Conservation (phyloP, 1,284 basidiomycete species). For the Moesziomyces antarcticus region DNA sequence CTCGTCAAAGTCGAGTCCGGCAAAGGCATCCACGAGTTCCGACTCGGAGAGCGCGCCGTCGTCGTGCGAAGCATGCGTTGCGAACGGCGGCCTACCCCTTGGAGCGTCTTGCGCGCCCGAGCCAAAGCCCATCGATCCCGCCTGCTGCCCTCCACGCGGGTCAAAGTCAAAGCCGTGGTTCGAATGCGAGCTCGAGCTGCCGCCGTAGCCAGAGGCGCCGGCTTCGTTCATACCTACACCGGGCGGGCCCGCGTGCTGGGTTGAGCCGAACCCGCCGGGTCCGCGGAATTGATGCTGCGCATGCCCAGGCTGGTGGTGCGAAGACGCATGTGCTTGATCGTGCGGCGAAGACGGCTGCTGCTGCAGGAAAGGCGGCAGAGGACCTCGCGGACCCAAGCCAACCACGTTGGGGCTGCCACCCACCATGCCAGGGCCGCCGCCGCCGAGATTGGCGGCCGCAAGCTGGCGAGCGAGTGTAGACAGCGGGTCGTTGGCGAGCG, state of each 20-base stretch:
- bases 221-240: slow-evolving; percentile 14
- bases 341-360: slow-evolving; percentile 28
- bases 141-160: slow-evolving; percentile 1
- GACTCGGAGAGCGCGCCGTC: slow-evolving; percentile 24
- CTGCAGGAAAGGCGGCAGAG: slow-evolving; percentile 32
- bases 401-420: slow-evolving; percentile 7
- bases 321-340: slow-evolving; percentile 6
- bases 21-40: slow-evolving; percentile 36
- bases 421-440: slow-evolving; percentile 3
- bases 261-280: slow-evolving; percentile 4
- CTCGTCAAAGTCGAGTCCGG: slow-evolving; percentile 40
- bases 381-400: slow-evolving; percentile 22
- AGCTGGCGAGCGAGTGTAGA: slow-evolving; percentile 49
- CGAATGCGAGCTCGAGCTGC: slow-evolving; percentile 24
- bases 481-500: slow-evolving; percentile 40
- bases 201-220: slow-evolving; percentile 6
- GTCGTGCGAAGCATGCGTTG: slow-evolving; percentile 21
- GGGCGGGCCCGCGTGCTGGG: slow-evolving; percentile 11
- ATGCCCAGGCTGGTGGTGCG: slow-evolving; percentile 10
- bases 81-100: slow-evolving; percentile 5
- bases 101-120: slow-evolving; percentile 4
- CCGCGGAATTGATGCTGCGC: slow-evolving; percentile 25
- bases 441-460: slow-evolving; percentile 37
- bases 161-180: slow-evolving; percentile 33
- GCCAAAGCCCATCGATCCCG: slow-evolving; percentile 1